Percentiles rank a stretch among this genome's conserved stretches.
Evolutionary conservation across 2,329 filamentous ascomycete genomes (phyloP).

Genomic region (Xylaria digitata): DNA sequence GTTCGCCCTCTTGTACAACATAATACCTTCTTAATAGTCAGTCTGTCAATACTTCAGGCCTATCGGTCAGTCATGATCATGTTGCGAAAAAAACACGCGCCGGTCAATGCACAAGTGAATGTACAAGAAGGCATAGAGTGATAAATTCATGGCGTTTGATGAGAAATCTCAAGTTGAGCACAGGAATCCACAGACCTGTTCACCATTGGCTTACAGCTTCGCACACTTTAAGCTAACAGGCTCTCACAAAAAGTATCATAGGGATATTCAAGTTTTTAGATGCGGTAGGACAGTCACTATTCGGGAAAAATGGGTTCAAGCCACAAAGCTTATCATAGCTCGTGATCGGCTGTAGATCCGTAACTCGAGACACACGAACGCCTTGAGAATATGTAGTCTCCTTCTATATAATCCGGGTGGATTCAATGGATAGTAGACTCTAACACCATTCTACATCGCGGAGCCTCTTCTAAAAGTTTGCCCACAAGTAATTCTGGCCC

Average conservation of each 20-base stretch:
- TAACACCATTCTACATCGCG: neutral
- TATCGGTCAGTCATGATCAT: too few species aligned
- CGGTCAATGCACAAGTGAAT: too few species aligned
- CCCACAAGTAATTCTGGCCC: conserved; percentile 48
- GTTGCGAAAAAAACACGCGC: too few species aligned
- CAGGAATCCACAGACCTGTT: neutral
- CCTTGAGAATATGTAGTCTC: neutral
- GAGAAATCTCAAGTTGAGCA: neutral
- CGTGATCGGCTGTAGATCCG: neutral
- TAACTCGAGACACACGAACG: neutral
- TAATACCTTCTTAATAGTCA: too few species aligned
- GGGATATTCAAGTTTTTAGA: neutral
- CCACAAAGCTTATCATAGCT: too few species aligned
- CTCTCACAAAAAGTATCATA: neutral
- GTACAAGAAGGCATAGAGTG: neutral
- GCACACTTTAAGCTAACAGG: neutral
- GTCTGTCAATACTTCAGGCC: too few species aligned
- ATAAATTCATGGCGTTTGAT: neutral
- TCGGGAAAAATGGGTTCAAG: too few species aligned
- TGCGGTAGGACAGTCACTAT: too few species aligned
- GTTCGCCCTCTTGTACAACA: too few species aligned
- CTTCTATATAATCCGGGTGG: neutral
- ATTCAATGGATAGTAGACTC: neutral
- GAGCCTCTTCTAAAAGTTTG: conserved; percentile 36
- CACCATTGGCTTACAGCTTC: neutral